Percentiles rank a stretch among this genome's conserved stretches.
These are phyloP conservation scores for Falciphora oryzae DNA, from an alignment of 2,329 filamentous ascomycete species.

Conservation along the genomic window DNA sequence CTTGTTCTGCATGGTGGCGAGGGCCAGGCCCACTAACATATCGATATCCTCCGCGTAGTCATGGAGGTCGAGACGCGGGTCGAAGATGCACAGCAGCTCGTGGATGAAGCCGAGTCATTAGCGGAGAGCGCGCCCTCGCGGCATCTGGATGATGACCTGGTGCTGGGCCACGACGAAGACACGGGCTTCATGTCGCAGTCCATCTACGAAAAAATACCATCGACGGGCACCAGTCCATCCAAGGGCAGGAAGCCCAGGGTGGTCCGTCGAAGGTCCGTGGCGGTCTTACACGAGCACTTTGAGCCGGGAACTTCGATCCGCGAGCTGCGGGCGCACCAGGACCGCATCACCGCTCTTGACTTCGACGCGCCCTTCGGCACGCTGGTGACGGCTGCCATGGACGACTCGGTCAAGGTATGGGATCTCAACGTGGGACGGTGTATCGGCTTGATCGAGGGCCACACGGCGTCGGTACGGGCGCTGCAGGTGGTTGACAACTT, in stretches of 20 bases:
- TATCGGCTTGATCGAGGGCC: conserved; percentile 86
- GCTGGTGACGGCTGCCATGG: conserved; percentile 84
- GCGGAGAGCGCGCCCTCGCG: conserved; percentile 45
- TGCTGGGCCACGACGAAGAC: conserved; percentile 41
- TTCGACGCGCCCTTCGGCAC: conserved; percentile 98
- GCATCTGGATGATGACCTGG: conserved; percentile 41
- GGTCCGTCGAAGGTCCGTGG: conserved; percentile 76
- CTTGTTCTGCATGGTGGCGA: not conserved
- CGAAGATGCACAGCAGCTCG: conserved; percentile 54
- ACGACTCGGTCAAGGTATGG: conserved; percentile 94
- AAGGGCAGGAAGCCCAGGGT: conserved; percentile 49
- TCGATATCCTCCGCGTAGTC: conserved; percentile 35
- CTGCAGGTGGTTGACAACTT: conserved; percentile 95
- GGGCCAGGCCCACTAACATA: not conserved
- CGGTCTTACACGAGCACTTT: conserved; percentile 91
- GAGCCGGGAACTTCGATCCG: conserved; percentile 83
- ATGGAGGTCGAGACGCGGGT: conserved; percentile 56
- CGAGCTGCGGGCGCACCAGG: conserved; percentile 82
- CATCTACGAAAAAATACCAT: conserved; percentile 87
- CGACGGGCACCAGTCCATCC: conserved; percentile 40
- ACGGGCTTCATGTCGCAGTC: conserved; percentile 90
- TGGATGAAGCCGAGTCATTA: conserved; percentile 53
- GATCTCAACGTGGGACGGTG: conserved; percentile 90
- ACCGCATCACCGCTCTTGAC: conserved; percentile 83
- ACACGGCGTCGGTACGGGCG: conserved; percentile 87